Conservation (phyloP, 164 flowering plant species). For the Chimonanthus salicifolius region DNA sequence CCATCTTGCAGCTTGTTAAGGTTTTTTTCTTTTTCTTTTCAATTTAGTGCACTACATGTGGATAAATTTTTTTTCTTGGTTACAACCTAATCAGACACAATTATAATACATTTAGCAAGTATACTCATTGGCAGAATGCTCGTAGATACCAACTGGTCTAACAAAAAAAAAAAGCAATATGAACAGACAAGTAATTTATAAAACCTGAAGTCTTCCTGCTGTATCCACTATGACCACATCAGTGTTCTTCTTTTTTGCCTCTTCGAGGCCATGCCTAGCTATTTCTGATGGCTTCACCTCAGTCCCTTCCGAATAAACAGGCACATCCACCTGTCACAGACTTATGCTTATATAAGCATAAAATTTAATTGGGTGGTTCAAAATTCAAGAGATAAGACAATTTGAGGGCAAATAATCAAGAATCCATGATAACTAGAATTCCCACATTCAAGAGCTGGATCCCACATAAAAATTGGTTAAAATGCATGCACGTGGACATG, state of each 20-base stretch:
- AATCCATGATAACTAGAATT: not conserved
- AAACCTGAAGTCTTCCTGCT: slow-evolving; percentile 98
- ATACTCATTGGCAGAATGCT: not conserved
- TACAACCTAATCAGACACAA: not conserved
- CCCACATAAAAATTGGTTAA: not conserved
- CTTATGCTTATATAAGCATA: slow-evolving; percentile 14
- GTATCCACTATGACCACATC: slow-evolving; percentile 97
- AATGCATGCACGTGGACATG: no score
- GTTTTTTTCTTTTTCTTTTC: no score
- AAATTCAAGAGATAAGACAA: not conserved
- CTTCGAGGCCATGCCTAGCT: slow-evolving; percentile 76
- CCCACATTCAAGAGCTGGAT: not conserved
- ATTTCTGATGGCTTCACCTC: slow-evolving; percentile 83
- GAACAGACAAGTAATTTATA: slow-evolving; percentile 7
- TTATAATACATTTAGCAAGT: no score
- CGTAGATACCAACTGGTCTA: not conserved
- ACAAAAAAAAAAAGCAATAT: not conserved
- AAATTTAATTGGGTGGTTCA: not conserved
- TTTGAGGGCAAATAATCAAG: not conserved
- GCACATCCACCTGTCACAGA: slow-evolving; percentile 77
- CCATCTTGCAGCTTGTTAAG: no score
- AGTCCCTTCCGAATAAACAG: slow-evolving; percentile 91
- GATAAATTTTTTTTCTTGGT: not conserved
- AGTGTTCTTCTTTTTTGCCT: slow-evolving; percentile 69
- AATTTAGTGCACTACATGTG: not conserved